Evolutionary conservation across 2,329 filamentous ascomycete species (phyloP).

Genomic region (Ceratocystis destructans): DNA sequence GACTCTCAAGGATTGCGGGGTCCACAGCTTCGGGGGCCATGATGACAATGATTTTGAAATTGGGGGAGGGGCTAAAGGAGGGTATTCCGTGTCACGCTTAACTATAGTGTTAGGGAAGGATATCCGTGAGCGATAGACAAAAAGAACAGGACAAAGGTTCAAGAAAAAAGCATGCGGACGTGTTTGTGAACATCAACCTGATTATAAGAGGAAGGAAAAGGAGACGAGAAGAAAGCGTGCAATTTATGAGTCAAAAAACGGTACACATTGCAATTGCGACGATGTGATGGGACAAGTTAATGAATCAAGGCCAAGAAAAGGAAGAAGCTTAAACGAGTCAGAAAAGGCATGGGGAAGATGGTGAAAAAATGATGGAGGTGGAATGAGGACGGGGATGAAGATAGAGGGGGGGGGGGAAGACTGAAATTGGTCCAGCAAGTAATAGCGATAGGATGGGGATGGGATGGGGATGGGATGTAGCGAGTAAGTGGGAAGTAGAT

Average conservation of each 20-base stretch:
- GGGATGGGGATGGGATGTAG: background rate
- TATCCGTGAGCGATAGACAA: background rate
- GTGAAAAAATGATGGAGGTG: background rate
- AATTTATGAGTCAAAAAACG: background rate
- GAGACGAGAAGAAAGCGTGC: background rate
- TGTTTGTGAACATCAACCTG: background rate
- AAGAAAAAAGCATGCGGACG: background rate
- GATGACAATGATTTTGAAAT: background rate
- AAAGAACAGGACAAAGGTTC: background rate
- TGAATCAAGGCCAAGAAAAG: background rate
- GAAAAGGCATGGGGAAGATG: background rate
- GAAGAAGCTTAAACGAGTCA: background rate
- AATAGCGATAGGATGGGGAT: background rate
- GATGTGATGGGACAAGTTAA: background rate
- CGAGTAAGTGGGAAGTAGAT: background rate
- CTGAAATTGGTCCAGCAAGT: too few species aligned
- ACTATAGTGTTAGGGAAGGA: background rate
- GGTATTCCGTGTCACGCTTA: background rate
- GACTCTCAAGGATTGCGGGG: constrained; percentile 45
- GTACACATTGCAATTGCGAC: background rate
- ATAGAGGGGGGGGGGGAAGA: background rate
- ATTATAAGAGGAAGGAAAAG: background rate
- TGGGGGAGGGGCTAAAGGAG: background rate
- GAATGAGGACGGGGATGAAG: too few species aligned
- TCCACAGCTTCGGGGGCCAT: constrained; percentile 35